These are phyloP conservation scores for Zymoseptoria ardabiliae DNA, from an alignment of 2,329 filamentous ascomycete species.

Conservation along the genomic window DNA sequence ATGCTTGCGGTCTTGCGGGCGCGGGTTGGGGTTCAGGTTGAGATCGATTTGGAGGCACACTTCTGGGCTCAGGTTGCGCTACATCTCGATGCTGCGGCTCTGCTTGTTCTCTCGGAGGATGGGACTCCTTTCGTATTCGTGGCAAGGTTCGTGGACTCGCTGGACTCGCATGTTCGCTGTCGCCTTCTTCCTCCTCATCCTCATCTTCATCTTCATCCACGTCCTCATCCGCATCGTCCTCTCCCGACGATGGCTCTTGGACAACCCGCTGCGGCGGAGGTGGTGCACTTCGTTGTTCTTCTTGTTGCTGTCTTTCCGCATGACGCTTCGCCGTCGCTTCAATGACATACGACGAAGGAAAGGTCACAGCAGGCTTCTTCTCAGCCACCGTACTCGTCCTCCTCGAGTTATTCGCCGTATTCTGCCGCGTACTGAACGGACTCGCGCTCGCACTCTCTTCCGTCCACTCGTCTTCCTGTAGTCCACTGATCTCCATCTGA, in stretches of 20 bases:
- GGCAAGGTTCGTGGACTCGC: slow-evolving; percentile 9
- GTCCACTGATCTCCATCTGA: slow-evolving; percentile 23
- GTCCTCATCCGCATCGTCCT: background rate
- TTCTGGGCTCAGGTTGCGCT: background rate
- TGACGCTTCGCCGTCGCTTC: background rate
- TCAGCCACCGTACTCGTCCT: slow-evolving; percentile 20
- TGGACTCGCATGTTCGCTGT: slow-evolving; percentile 11
- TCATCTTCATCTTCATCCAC: background rate
- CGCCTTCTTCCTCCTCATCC: background rate
- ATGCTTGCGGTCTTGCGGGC: slow-evolving; percentile 4
- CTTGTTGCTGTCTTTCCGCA: background rate
- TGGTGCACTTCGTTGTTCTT: background rate
- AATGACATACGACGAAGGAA: background rate
- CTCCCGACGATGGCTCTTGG: background rate
- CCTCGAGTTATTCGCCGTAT: slow-evolving; percentile 31
- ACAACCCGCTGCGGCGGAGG: background rate
- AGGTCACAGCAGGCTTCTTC: slow-evolving; percentile 13
- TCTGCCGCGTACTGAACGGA: slow-evolving; percentile 30
- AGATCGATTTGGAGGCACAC: too few relatives aligned
- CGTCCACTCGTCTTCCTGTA: slow-evolving; percentile 32
- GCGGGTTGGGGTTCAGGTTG: background rate
- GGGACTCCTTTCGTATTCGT: slow-evolving; percentile 2
- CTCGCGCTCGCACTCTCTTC: slow-evolving; percentile 31
- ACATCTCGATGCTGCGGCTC: background rate
- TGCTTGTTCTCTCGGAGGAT: background rate